Percentiles rank a stretch among this genome's conserved stretches.
Evolutionary conservation across 192 early-diverging fungal species (phyloP).

Genomic region (Piromyces finnis): DNA sequence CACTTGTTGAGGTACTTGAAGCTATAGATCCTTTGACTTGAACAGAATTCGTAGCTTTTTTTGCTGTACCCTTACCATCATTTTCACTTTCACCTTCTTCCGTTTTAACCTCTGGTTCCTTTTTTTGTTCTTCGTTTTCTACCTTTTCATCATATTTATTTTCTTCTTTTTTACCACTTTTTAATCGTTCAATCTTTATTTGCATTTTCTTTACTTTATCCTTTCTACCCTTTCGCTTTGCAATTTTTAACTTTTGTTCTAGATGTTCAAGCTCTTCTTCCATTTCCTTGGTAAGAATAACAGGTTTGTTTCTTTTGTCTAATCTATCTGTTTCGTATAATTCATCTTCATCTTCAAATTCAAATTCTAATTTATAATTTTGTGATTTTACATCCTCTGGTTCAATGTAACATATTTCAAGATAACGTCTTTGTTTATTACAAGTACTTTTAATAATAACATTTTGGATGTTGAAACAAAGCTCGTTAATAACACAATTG

Average conservation of each 20-base stretch:
- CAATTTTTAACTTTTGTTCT: constrained; percentile 97
- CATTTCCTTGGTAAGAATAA: constrained; percentile 39
- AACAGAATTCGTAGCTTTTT: not conserved
- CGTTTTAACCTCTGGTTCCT: constrained; percentile 4
- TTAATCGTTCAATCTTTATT: not conserved
- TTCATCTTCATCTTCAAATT: constrained; percentile 33
- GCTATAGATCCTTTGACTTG: constrained; percentile 1
- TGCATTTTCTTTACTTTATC: constrained; percentile 75
- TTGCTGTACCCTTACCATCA: not conserved
- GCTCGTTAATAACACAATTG: constrained; percentile 32
- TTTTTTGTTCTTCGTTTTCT: not conserved
- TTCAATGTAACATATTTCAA: constrained; percentile 54
- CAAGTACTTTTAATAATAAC: constrained; percentile 72
- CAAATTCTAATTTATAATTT: constrained; percentile 28
- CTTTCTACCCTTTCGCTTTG: constrained; percentile 60
- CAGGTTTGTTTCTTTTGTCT: constrained; percentile 7
- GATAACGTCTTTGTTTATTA: constrained; percentile 47
- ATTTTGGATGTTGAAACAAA: constrained; percentile 22
- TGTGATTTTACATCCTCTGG: constrained; percentile 46
- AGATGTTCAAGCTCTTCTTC: constrained; percentile 91
- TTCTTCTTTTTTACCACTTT: not conserved
- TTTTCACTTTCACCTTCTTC: constrained; percentile 39
- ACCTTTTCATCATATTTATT: not conserved
- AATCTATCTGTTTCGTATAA: constrained; percentile 3
- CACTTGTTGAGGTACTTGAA: not conserved